Percentiles rank a stretch among this genome's conserved stretches.
phyloP scores from a whole-genome alignment of 106 monocot species.

The Acorus calamus region DNA sequence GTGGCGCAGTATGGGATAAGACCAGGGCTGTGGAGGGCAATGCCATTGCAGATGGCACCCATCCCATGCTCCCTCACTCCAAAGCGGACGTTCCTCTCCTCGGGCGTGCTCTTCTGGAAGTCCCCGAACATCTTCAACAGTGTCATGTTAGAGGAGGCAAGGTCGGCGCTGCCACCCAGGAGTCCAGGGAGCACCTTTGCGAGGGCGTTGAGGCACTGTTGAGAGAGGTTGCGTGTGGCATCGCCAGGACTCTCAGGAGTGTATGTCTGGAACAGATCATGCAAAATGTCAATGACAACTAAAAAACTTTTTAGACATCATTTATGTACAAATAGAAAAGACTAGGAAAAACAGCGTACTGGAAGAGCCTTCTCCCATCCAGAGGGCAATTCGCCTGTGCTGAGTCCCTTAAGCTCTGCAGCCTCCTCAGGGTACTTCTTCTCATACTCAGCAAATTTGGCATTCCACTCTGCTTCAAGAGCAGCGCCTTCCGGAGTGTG shows the following conservation, averaged over 20 bases:
- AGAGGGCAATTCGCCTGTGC: slow-evolving; percentile 54
- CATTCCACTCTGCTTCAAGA: slow-evolving; percentile 65
- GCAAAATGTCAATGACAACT: neutral
- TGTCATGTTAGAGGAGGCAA: slow-evolving; percentile 84
- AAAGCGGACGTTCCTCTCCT: slow-evolving; percentile 62
- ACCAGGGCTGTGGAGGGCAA: slow-evolving; percentile 60
- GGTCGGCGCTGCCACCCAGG: slow-evolving; percentile 69
- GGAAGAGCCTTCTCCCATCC: slow-evolving; percentile 76
- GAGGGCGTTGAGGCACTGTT: slow-evolving; percentile 55
- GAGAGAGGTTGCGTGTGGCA: slow-evolving; percentile 65
- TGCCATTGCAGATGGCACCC: slow-evolving; percentile 78
- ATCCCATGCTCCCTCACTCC: slow-evolving; percentile 74
- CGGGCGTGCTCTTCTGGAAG: slow-evolving; percentile 65
- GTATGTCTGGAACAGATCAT: slow-evolving; percentile 31
- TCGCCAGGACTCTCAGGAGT: slow-evolving; percentile 62
- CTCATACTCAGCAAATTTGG: slow-evolving; percentile 67
- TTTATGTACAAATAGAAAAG: neutral
- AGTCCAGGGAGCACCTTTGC: slow-evolving; percentile 57
- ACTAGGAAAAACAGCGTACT: slow-evolving; percentile 10
- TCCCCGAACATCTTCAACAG: slow-evolving; percentile 56
- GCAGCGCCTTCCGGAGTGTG: slow-evolving; percentile 49
- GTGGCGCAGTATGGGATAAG: slow-evolving; percentile 82
- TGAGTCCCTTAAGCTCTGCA: slow-evolving; percentile 44
- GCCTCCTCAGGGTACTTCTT: slow-evolving; percentile 68
- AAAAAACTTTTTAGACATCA: neutral